These are phyloP conservation scores for Raffaelea deltoideospora DNA, from an alignment of 2,329 filamentous ascomycete genomes.

Conservation along the genomic window DNA sequence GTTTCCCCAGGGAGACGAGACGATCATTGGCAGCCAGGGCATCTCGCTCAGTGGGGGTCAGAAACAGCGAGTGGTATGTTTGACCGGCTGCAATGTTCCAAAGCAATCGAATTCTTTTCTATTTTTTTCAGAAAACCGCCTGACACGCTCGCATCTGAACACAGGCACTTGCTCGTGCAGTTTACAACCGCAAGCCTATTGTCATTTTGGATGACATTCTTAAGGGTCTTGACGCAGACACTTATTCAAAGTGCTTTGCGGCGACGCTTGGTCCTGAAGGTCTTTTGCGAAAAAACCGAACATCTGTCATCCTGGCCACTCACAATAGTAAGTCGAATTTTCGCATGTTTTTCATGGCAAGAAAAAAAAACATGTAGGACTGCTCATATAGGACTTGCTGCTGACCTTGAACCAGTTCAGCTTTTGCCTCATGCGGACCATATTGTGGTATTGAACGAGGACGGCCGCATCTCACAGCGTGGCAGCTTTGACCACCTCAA, in stretches of 20 bases:
- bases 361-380: too few relatives aligned
- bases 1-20: conserved; percentile 12
- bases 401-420: conserved; percentile 21
- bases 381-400: conserved; percentile 28
- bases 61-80: conserved; percentile 14
- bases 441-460: conserved; percentile 6
- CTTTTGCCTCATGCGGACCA: conserved; percentile 5
- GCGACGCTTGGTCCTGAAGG: conserved; percentile 4
- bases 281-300: conserved; percentile 3
- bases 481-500: conserved; percentile 8
- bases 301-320: conserved; percentile 5
- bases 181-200: conserved; percentile 18
- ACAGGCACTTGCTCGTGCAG: conserved; percentile 28
- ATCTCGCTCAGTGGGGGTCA: conserved; percentile 16
- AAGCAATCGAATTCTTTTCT: neutral
- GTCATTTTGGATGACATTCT: conserved; percentile 8
- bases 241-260: conserved; percentile 4
- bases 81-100: too few relatives aligned
- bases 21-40: conserved; percentile 13
- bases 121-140: neutral
- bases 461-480: conserved; percentile 5
- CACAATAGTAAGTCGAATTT: conserved; percentile 5
- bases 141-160: neutral
- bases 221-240: conserved; percentile 6
- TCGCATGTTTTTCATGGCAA: too few relatives aligned